Evolutionary conservation across 202 grass and related monocot species (phyloP), one percentile per base, ranked within the genome.

Genomic region (Schoenoplectus tabernaemontani): DNA sequence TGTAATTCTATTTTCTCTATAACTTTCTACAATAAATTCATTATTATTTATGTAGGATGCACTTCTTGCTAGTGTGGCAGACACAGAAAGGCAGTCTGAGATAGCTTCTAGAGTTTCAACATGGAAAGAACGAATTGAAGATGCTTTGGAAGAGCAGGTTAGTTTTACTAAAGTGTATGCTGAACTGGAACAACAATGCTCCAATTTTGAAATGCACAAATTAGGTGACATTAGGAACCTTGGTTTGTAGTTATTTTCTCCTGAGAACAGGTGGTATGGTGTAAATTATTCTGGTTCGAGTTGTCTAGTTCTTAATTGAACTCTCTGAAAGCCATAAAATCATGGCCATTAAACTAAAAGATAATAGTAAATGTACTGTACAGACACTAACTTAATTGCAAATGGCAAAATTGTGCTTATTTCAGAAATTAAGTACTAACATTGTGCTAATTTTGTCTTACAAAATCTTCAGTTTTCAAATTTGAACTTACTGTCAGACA

Each of bases 121-220:
- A 83, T 99, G 96, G 96, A 95, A 87, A 86, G 89, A 95, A 20
- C 83, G 90, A 84, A 90, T 95, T 82, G 96, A 99, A 80, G 51
- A 81, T 79, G 83, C 92, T 47, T 79, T 99, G 85, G 92, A 95
- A 85, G 96, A 93, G 60, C 88, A 99, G 88, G 96, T 95, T 80
- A 72, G 82, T 84, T n/a, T 44, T 8, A 56, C 63, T 56, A 48
- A 57, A 17, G 7, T 13, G 19, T 70, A 42, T 17, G 4, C 15
- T 0, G 6, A 65, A n/a, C 32, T 65, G 34, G 13, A 65, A 37
- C 16, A 20, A 9, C 7, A 19, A 5, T 28, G 16, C 33, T 39
- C 34, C 16, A 38, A 39, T 37, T 39, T 37, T 65, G 32, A 24
- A 65, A 63, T 36, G 28, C 28, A 28, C 60, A 63, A 63, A 38